These are phyloP conservation scores for Talaromyces amestolkiae DNA, from an alignment of 2,329 filamentous ascomycete genomes.

Conservation along the genomic window DNA sequence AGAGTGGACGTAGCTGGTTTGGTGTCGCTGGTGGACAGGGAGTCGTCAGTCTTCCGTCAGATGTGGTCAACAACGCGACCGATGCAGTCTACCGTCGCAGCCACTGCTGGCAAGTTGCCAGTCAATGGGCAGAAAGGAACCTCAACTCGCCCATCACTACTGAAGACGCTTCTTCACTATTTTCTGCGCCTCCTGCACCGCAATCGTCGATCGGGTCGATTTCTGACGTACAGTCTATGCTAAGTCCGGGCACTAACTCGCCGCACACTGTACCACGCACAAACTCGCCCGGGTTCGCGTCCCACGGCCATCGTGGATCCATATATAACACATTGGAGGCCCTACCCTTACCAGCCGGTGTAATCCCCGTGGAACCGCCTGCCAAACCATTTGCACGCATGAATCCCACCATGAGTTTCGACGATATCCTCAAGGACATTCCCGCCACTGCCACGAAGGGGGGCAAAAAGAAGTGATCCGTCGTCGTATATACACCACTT, in stretches of 20 bases:
- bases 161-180: conserved; percentile 37
- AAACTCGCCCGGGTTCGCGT: conserved; percentile 31
- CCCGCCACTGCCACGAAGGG: conserved; percentile 25
- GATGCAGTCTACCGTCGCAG: conserved; percentile 67
- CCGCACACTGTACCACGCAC: conserved; percentile 36
- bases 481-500: neutral
- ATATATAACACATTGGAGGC: conserved; percentile 48
- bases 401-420: conserved; percentile 51
- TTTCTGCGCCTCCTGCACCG: conserved; percentile 38
- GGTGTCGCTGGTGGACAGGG: conserved; percentile 61
- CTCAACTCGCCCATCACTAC: conserved; percentile 34
- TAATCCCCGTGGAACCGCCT: conserved; percentile 41
- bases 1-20: conserved; percentile 48
- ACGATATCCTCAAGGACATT: conserved; percentile 46
- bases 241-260: conserved; percentile 33
- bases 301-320: conserved; percentile 42
- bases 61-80: conserved; percentile 64
- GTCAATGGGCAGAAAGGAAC: conserved; percentile 56
- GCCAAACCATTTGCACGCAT: conserved; percentile 40
- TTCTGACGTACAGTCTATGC: conserved; percentile 28
- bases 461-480: conserved; percentile 35
- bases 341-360: conserved; percentile 42
- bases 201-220: conserved; percentile 39
- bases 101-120: conserved; percentile 66
- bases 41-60: conserved; percentile 61